Percentiles rank a stretch among this genome's conserved stretches.
These are phyloP conservation scores for Venturia nashicola DNA, from an alignment of 2,329 filamentous ascomycete genomes.

Conservation along the genomic window DNA sequence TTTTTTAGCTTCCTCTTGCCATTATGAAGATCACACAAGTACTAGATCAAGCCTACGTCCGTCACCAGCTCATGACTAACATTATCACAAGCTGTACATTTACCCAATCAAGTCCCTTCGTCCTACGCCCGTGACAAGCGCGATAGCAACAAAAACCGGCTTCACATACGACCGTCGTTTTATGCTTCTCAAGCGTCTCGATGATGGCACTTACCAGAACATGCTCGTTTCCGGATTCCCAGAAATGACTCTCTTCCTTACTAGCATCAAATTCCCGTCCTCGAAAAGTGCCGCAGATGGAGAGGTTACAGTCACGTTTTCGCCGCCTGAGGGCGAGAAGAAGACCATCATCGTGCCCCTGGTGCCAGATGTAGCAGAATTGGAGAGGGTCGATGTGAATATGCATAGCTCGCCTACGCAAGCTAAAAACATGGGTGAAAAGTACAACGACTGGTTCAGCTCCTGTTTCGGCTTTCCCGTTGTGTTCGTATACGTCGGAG, in stretches of 20 bases:
- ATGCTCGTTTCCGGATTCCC: conserved; percentile 29
- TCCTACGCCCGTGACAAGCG: conserved; percentile 23
- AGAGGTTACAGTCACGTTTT: conserved; percentile 27
- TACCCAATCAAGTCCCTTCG: conserved; percentile 38
- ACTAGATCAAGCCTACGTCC: conserved; percentile 3
- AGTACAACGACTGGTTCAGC: conserved; percentile 32
- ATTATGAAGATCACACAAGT: conserved; percentile 23
- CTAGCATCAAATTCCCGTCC: conserved; percentile 21
- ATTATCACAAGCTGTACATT: conserved; percentile 25
- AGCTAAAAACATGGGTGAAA: conserved; percentile 29
- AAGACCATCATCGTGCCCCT: conserved; percentile 27
- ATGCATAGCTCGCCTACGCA: conserved; percentile 31
- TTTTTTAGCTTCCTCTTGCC: not conserved
- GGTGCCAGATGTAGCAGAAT: conserved; percentile 21
- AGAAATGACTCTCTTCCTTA: conserved; percentile 29
- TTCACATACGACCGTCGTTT: conserved; percentile 31
- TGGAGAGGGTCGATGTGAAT: conserved; percentile 26
- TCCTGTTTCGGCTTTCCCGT: conserved; percentile 31
- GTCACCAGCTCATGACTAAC: not conserved
- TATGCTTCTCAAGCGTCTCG: conserved; percentile 28
- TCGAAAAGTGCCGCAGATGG: conserved; percentile 18
- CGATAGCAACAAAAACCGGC: conserved; percentile 30
- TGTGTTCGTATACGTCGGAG: conserved; percentile 31
- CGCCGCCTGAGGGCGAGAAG: conserved; percentile 17
- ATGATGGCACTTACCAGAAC: conserved; percentile 24